These are phyloP conservation scores for Cardamine resedifolia DNA, from an alignment of 345 rosid species.

Conservation along the genomic window DNA sequence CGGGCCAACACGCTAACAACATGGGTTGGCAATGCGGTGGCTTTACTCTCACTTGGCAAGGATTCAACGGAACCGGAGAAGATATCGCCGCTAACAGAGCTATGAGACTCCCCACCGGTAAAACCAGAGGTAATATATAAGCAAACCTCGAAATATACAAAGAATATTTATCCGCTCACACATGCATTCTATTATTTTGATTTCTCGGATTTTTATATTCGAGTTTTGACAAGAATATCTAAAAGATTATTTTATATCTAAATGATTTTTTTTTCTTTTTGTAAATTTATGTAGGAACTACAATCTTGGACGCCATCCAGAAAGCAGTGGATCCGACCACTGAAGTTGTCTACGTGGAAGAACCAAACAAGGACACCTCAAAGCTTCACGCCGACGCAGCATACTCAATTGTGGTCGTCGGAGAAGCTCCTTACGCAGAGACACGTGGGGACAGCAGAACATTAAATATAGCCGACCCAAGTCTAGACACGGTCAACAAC, in stretches of 20 bases:
- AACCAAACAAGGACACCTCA: constrained; percentile 43
- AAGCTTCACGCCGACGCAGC: constrained; percentile 38
- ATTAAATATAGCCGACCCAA: constrained; percentile 50
- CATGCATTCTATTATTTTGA: neutral
- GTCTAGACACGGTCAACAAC: constrained; percentile 47
- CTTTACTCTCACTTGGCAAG: constrained; percentile 69
- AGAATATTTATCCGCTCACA: neutral
- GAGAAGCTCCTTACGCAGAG: constrained; percentile 70
- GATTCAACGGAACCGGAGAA: constrained; percentile 50
- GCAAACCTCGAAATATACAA: neutral
- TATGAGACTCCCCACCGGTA: constrained; percentile 22
- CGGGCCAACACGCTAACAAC: constrained; percentile 64
- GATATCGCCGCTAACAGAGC: neutral
- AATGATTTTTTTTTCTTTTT: too few relatives aligned
- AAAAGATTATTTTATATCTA: too few relatives aligned
- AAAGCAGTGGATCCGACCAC: constrained; percentile 54
- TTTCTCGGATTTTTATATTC: neutral
- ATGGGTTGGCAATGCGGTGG: constrained; percentile 84
- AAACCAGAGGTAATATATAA: constrained; percentile 23
- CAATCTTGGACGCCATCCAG: constrained; percentile 61
- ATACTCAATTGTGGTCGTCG: constrained; percentile 60
- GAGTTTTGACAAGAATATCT: too few relatives aligned
- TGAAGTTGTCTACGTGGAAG: constrained; percentile 48
- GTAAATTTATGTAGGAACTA: constrained; percentile 45
- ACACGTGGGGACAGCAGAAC: constrained; percentile 55